phyloP scores from a whole-genome alignment of 345 rosid genomes.

The Bruguiera parviflora region DNA sequence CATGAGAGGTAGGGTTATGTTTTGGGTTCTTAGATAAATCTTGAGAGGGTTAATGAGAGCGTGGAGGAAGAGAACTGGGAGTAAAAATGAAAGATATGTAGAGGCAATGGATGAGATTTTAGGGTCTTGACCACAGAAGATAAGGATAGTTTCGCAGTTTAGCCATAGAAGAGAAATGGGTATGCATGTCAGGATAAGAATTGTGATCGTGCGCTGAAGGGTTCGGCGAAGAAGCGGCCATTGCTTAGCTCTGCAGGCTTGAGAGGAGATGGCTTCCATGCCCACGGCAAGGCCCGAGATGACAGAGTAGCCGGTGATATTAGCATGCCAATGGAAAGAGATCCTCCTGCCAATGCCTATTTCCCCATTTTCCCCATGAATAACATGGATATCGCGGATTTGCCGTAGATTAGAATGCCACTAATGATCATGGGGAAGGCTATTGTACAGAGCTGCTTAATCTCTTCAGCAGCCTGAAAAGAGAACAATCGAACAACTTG shows the following conservation, averaged over 20 bases:
- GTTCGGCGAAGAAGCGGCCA: constrained; percentile 52
- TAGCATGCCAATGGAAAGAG: constrained; percentile 50
- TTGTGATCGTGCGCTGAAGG: constrained; percentile 45
- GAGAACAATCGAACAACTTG: not conserved
- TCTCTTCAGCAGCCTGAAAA: constrained; percentile 44
- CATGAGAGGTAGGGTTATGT: constrained; percentile 48
- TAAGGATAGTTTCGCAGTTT: constrained; percentile 37
- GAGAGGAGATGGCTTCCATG: constrained; percentile 55
- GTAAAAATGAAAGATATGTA: constrained; percentile 33
- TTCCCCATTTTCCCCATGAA: constrained; percentile 60
- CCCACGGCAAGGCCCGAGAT: constrained; percentile 54
- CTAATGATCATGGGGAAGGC: constrained; percentile 54
- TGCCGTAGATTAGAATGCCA: constrained; percentile 45
- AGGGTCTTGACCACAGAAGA: constrained; percentile 44
- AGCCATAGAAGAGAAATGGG: constrained; percentile 54
- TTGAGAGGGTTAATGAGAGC: constrained; percentile 44
- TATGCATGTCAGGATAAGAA: constrained; percentile 36
- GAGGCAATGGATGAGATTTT: constrained; percentile 43
- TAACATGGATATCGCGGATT: constrained; percentile 40
- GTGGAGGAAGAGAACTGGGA: constrained; percentile 51
- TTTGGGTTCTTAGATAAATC: constrained; percentile 50
- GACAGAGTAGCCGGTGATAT: constrained; percentile 53
- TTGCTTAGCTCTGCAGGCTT: constrained; percentile 54
- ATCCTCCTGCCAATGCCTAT: constrained; percentile 48
- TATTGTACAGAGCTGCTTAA: constrained; percentile 39